These are phyloP conservation scores for Russula ochroleuca DNA, from an alignment of 768 basidiomycete genomes.

Conservation along the genomic window DNA sequence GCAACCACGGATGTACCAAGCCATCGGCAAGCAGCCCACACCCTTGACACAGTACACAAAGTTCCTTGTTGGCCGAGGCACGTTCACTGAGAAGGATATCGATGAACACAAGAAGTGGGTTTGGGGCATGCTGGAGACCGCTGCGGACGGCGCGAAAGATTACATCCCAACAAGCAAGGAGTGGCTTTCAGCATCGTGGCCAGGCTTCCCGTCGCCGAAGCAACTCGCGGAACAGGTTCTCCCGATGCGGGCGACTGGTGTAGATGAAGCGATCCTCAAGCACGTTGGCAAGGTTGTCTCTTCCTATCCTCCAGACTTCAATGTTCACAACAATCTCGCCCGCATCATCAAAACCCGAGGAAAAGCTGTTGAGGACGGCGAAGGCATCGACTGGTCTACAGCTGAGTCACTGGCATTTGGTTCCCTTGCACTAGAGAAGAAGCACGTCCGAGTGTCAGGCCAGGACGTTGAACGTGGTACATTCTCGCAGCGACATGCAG, in stretches of 20 bases:
- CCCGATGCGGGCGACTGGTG: slow-evolving; percentile 85
- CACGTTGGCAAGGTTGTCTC: slow-evolving; percentile 86
- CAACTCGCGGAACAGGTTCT: slow-evolving; percentile 89
- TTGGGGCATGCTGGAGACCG: slow-evolving; percentile 97
- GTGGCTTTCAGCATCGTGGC: slow-evolving; percentile 98
- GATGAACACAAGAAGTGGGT: slow-evolving; percentile 99
- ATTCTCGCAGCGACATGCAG: slow-evolving; percentile 96
- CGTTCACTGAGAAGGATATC: slow-evolving; percentile 93
- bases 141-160: slow-evolving; percentile 89
- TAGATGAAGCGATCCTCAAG: slow-evolving; percentile 69
- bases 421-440: slow-evolving; percentile 85
- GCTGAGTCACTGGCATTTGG: slow-evolving; percentile 98
- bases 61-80: slow-evolving; percentile 82
- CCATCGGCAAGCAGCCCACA: slow-evolving; percentile 91
- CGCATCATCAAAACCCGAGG: slow-evolving; percentile 86
- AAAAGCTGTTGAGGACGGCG: slow-evolving; percentile 86
- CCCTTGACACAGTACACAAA: slow-evolving; percentile 90
- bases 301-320: slow-evolving; percentile 79
- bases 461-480: slow-evolving; percentile 99
- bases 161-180: slow-evolving; percentile 94
- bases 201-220: slow-evolving; percentile 96
- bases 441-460: slow-evolving; percentile 91
- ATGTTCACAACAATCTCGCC: slow-evolving; percentile 86
- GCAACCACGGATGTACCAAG: slow-evolving; percentile 97
- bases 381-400: slow-evolving; percentile 95